Conservation (phyloP, 2,329 filamentous ascomycete genomes). For the Monosporascus sp. region DNA sequence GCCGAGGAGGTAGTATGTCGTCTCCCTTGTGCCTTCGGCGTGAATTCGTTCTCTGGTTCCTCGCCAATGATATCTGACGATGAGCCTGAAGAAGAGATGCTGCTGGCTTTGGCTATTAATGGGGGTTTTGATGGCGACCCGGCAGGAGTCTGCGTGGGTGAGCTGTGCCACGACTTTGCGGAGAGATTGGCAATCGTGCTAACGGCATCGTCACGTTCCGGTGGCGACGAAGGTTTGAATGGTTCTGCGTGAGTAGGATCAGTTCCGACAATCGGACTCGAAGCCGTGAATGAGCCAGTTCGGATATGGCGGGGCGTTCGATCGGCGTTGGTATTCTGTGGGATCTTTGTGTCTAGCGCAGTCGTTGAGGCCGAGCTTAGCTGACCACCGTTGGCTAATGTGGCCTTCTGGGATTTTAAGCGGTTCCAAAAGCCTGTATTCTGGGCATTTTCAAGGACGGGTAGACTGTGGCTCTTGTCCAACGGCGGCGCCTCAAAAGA, state of each 20-base stretch:
- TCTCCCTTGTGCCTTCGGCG: conserved; percentile 18
- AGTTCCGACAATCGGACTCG: conserved; percentile 61
- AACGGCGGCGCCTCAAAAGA: conserved; percentile 38
- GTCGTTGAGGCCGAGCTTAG: conserved; percentile 40
- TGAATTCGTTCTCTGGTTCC: conserved; percentile 11
- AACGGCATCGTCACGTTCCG: conserved; percentile 54
- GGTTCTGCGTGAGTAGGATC: conserved; percentile 63
- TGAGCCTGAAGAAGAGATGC: conserved; percentile 14
- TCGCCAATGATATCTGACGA: conserved; percentile 19
- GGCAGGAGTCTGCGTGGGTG: conserved; percentile 18
- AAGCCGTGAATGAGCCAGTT: conserved; percentile 58
- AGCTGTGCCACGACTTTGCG: conserved; percentile 41
- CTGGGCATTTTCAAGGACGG: conserved; percentile 35
- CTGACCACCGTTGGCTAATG: conserved; percentile 22
- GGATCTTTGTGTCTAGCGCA: conserved; percentile 41
- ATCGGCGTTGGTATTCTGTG: conserved; percentile 31
- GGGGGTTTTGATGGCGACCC: conserved; percentile 21
- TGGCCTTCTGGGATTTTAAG: conserved; percentile 31
- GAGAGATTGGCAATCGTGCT: conserved; percentile 52
- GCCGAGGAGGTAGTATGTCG: conserved; percentile 25
- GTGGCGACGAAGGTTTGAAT: conserved; percentile 50
- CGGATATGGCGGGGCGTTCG: conserved; percentile 49
- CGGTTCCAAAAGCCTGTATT: conserved; percentile 45
- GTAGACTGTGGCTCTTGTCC: conserved; percentile 52
- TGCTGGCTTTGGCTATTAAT: conserved; percentile 8